Conservation (phyloP, 1,139 yeast species). For the Pichia sp. region DNA sequence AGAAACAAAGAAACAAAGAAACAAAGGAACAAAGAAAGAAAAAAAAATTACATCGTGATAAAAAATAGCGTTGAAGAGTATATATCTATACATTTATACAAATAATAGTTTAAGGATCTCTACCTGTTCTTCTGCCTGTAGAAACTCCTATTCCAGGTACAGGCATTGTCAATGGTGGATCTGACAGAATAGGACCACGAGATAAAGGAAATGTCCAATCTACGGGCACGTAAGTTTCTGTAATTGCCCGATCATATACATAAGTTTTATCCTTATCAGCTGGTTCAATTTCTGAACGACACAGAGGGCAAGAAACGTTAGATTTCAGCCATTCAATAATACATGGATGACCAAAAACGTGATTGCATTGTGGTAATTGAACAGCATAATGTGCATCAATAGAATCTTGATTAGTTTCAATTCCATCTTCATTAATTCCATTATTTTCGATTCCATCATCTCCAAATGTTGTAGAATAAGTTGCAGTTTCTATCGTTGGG, state of each 20-base stretch:
- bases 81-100: too few species aligned
- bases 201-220: constrained; percentile 27
- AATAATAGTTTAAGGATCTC: too few species aligned
- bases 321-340: constrained; percentile 29
- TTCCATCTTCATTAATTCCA: too few species aligned
- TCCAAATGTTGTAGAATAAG: constrained; percentile 5
- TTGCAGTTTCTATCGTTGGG: constrained; percentile 25
- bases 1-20: too few species aligned
- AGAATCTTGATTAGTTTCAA: too few species aligned
- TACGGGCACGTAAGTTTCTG: constrained; percentile 27
- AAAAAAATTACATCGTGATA: too few species aligned
- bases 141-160: constrained; percentile 24
- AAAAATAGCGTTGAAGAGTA: too few species aligned
- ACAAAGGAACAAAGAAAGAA: too few species aligned
- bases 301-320: constrained; percentile 30
- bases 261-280: constrained; percentile 8
- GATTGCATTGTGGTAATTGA: constrained; percentile 27
- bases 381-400: constrained; percentile 24
- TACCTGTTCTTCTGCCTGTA: constrained; percentile 26
- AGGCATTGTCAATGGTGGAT: constrained; percentile 28
- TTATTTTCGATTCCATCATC: too few species aligned
- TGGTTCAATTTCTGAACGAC: constrained; percentile 27
- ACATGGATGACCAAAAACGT: constrained; percentile 30
- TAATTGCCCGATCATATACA: constrained; percentile 26
- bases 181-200: constrained; percentile 18